phyloP scores from a whole-genome alignment of 75 land plant genomes.

The Adiantum capillusveneris region DNA sequence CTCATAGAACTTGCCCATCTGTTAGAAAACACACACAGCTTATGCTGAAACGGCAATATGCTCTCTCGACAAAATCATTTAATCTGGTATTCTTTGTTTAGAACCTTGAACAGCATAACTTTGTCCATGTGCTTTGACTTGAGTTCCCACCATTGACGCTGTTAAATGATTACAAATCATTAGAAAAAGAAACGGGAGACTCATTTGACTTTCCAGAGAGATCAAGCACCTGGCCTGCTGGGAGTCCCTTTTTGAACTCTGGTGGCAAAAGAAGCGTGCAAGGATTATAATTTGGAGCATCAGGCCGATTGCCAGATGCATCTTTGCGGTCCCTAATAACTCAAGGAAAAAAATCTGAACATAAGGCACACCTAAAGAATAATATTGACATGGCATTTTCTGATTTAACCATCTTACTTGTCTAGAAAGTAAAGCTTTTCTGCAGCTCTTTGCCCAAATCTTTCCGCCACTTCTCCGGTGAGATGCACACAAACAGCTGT shows the following conservation, averaged over 20 bases:
- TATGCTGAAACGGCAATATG: too few species aligned
- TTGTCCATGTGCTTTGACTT: conserved; percentile 98
- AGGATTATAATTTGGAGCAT: conserved; percentile 73
- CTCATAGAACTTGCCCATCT: conserved; percentile 99
- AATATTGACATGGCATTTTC: background rate
- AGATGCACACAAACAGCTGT: conserved; percentile 4
- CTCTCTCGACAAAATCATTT: too few species aligned
- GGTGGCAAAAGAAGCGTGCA: conserved; percentile 74
- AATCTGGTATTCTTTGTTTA: too few species aligned
- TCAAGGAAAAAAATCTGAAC: too few species aligned
- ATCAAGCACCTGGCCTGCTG: conserved; percentile 76
- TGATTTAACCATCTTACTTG: conserved; percentile 36
- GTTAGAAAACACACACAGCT: conserved; percentile 1
- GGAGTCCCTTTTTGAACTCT: conserved; percentile 60
- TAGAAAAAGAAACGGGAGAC: background rate
- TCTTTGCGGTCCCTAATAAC: conserved; percentile 60
- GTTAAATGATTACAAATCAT: conserved; percentile 2
- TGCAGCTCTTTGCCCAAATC: conserved; percentile 55
- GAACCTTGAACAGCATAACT: conserved; percentile 87
- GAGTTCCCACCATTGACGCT: conserved; percentile 99
- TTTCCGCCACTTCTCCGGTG: conserved; percentile 57
- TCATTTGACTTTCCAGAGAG: too few species aligned
- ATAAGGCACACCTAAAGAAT: background rate
- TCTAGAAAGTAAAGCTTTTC: conserved; percentile 69
- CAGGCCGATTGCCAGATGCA: conserved; percentile 64